phyloP scores from a whole-genome alignment of 2,329 filamentous ascomycete species.

The Fusarium virguliforme region DNA sequence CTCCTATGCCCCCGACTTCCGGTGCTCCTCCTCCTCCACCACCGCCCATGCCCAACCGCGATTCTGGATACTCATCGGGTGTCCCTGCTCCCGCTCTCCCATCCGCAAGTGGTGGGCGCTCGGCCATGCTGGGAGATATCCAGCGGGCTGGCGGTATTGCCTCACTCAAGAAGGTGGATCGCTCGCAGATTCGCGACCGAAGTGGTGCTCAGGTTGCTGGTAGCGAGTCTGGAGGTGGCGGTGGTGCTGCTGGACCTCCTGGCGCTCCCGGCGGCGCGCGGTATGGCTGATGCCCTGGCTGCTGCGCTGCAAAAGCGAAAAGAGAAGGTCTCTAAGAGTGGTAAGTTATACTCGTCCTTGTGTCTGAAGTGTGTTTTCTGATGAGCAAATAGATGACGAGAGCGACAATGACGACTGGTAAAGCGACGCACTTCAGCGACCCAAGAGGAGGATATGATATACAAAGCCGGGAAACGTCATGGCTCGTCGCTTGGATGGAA shows the following conservation, averaged over 20 bases:
- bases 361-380: constrained; percentile 15
- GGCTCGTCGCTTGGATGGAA: constrained; percentile 19
- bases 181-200: constrained; percentile 78
- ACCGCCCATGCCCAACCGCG: constrained; percentile 70
- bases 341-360: constrained; percentile 73
- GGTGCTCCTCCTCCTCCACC: constrained; percentile 64
- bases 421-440: constrained; percentile 31
- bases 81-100: constrained; percentile 62
- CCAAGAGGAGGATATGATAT: constrained; percentile 36
- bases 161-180: constrained; percentile 82
- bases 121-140: constrained; percentile 80
- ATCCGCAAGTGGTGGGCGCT: constrained; percentile 64
- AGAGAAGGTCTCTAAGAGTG: constrained; percentile 93
- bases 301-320: constrained; percentile 86
- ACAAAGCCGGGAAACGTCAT: constrained; percentile 30
- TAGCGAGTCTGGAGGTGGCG: constrained; percentile 66
- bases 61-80: constrained; percentile 71
- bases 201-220: constrained; percentile 75
- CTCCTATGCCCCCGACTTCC: constrained; percentile 51
- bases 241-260: constrained; percentile 66
- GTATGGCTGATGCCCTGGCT: constrained; percentile 87
- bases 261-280: constrained; percentile 70
- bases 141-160: constrained; percentile 78
- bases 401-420: constrained; percentile 83
- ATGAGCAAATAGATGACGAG: constrained; percentile 76